Conservation (phyloP, 208 protist genomes). For the Leishmania tropica region DNA sequence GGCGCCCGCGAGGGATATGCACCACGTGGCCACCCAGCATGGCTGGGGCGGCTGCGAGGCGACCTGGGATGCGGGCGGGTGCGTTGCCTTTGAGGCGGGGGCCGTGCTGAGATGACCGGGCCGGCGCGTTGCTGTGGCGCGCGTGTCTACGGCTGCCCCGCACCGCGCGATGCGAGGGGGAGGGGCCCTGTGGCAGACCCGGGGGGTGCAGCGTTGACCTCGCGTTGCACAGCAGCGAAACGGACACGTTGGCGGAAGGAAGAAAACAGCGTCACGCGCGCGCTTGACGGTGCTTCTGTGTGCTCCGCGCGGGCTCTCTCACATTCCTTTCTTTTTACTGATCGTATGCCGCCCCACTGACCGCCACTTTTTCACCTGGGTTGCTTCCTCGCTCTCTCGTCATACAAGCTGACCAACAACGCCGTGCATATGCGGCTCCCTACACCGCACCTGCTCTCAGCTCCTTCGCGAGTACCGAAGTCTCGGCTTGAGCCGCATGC, state of each 20-base stretch:
- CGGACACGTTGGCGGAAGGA: background rate
- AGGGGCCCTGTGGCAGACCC: too few relatives aligned
- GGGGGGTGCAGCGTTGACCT: too few relatives aligned
- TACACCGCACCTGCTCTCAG: background rate
- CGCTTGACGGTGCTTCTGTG: background rate
- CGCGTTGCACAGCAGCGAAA: background rate
- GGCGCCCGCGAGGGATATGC: too few relatives aligned
- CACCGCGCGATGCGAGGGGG: too few relatives aligned
- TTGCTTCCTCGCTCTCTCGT: background rate
- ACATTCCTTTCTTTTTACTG: background rate
- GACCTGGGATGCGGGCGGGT: too few relatives aligned
- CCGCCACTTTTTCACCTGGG: background rate
- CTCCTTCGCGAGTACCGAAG: background rate
- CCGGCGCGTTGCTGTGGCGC: too few relatives aligned
- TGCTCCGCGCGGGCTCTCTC: background rate
- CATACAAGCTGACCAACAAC: too few relatives aligned
- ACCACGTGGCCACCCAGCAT: too few relatives aligned
- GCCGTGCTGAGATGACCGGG: too few relatives aligned
- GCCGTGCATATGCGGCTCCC: background rate
- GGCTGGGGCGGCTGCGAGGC: too few relatives aligned
- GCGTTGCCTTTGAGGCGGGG: too few relatives aligned
- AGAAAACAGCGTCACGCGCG: background rate
- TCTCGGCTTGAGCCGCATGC: background rate
- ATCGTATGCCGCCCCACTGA: background rate
- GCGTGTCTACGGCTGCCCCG: too few relatives aligned